phyloP scores from a whole-genome alignment of 148 eudicot species.

The Fallopia convolvulus region DNA sequence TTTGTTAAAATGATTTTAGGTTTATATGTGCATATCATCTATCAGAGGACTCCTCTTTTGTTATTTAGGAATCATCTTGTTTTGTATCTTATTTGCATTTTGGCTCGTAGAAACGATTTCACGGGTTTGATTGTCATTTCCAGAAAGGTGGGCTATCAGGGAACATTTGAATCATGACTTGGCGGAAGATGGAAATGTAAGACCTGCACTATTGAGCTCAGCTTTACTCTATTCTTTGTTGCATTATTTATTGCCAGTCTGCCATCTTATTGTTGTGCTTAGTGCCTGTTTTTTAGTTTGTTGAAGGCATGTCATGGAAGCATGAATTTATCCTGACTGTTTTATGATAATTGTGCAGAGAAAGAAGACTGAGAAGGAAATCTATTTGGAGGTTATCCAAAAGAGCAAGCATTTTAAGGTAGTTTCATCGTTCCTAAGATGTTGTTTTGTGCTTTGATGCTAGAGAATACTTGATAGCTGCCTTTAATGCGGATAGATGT shows the following conservation, averaged over 20 bases:
- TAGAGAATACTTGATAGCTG: not conserved
- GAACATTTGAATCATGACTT: conserved; percentile 18
- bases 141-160: conserved; percentile 13
- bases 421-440: conserved; percentile 1
- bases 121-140: not conserved
- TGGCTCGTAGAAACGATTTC: not conserved
- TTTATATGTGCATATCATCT: not conserved
- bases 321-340: not conserved
- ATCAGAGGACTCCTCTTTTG: not conserved
- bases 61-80: not conserved
- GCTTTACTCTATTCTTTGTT: not conserved
- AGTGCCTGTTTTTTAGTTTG: not conserved
- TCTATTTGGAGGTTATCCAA: conserved; percentile 66
- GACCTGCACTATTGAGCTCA: conserved; percentile 10
- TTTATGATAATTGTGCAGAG: conserved; percentile 39
- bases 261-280: not conserved
- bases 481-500: not conserved
- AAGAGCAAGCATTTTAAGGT: conserved; percentile 95
- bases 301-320: not conserved
- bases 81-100: not conserved
- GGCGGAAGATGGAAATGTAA: conserved; percentile 56
- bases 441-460: conserved; percentile 3
- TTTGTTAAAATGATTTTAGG: not conserved
- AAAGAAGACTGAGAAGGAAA: conserved; percentile 80
- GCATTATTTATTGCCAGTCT: not conserved